These are phyloP conservation scores for Testicularia cyperi DNA, from an alignment of 1,284 basidiomycete species.

Conservation along the genomic window DNA sequence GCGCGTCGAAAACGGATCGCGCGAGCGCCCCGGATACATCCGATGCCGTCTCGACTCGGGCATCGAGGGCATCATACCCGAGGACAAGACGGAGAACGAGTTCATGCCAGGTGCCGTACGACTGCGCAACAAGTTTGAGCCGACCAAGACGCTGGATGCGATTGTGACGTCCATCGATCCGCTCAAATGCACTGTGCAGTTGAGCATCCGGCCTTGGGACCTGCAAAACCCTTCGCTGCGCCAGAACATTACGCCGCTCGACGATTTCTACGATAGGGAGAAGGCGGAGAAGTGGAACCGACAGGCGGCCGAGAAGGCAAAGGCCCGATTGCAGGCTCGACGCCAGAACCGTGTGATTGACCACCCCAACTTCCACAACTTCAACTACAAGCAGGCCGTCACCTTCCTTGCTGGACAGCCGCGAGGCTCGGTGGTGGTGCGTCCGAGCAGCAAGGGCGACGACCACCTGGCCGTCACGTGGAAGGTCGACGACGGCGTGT, in stretches of 20 bases:
- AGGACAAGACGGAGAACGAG: slow-evolving; percentile 41
- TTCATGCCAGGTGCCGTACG: slow-evolving; percentile 39
- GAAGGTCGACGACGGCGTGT: slow-evolving; percentile 96
- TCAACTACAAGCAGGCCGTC: slow-evolving; percentile 88
- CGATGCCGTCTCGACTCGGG: slow-evolving; percentile 85
- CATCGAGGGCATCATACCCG: slow-evolving; percentile 63
- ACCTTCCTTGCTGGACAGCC: slow-evolving; percentile 84
- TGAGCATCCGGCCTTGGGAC: slow-evolving; percentile 76
- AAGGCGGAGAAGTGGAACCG: slow-evolving; percentile 73
- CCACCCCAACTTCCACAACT: slow-evolving; percentile 97
- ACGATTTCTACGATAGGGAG: slow-evolving; percentile 71
- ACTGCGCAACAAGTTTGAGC: slow-evolving; percentile 46
- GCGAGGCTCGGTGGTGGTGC: slow-evolving; percentile 73
- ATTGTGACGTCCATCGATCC: slow-evolving; percentile 76
- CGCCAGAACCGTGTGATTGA: slow-evolving; percentile 78
- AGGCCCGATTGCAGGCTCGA: slow-evolving; percentile 71
- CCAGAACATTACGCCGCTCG: slow-evolving; percentile 69
- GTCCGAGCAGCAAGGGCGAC: slow-evolving; percentile 89
- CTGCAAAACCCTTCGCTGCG: slow-evolving; percentile 69
- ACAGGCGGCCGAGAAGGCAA: slow-evolving; percentile 74
- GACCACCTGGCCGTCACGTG: slow-evolving; percentile 97
- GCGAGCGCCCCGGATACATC: slow-evolving; percentile 48
- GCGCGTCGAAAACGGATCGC: slow-evolving; percentile 61
- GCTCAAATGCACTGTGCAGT: slow-evolving; percentile 70
- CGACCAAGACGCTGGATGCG: slow-evolving; percentile 76